Percentiles rank a stretch among this genome's conserved stretches.
phyloP scores from a whole-genome alignment of 2,329 filamentous ascomycete species.

The Fusarium pininemorale region DNA sequence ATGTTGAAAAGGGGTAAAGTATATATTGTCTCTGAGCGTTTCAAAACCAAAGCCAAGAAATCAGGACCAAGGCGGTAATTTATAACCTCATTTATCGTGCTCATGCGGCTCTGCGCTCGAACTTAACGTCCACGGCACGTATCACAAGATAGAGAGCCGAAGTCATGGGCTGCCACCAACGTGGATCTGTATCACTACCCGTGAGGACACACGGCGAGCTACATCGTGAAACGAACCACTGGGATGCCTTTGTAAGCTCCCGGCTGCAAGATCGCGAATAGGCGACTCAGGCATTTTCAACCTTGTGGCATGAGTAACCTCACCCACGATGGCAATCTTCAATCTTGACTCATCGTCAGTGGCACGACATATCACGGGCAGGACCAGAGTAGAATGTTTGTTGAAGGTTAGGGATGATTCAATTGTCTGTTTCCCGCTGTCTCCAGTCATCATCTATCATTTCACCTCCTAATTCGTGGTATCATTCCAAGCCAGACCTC shows the following conservation, averaged over 20 bases:
- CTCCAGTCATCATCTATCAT: slow-evolving; percentile 15
- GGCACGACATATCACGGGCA: not conserved
- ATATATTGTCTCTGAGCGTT: not conserved
- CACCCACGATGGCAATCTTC: not conserved
- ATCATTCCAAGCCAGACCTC: slow-evolving; percentile 39
- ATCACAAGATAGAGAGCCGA: slow-evolving; percentile 6
- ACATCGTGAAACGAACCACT: slow-evolving; percentile 6
- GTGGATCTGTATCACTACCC: not conserved
- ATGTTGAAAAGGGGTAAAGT: not conserved
- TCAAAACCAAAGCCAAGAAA: not conserved
- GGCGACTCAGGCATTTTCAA: not conserved
- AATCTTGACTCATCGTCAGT: not conserved
- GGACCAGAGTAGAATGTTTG: not conserved
- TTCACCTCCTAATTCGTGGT: slow-evolving; percentile 42
- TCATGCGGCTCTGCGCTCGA: slow-evolving; percentile 3
- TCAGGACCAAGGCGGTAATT: not conserved
- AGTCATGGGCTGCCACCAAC: not conserved
- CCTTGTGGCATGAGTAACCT: not conserved
- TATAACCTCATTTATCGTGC: not conserved
- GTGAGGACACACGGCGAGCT: slow-evolving; percentile 1
- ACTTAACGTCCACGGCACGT: not conserved
- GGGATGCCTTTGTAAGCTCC: not conserved
- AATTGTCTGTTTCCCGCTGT: slow-evolving; percentile 19
- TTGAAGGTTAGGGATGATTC: slow-evolving; percentile 3
- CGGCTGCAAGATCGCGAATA: not conserved